phyloP scores from a whole-genome alignment of 176 grass and related monocot genomes.

The bread wheat (Triticum aestivum) region IWGSC_CS_RefSeq_v2.1 NC_057807.1:102745956-102746455 shows the following conservation, averaged over 20 bases:
- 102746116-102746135: not conserved
- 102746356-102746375: not conserved
- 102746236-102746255: not conserved
- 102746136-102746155: not conserved
- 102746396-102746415: not conserved
- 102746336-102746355: not conserved
- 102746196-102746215: not conserved
- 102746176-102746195: not conserved
- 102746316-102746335: not conserved
- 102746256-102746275: not conserved
- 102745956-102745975: not conserved
- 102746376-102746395: not conserved
- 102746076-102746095: not conserved
- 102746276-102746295: not conserved
- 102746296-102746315: not conserved
- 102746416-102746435: not conserved
- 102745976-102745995: not conserved
- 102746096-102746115: not conserved
- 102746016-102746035: not conserved
- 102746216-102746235: not conserved
- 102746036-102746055: not conserved
- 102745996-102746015: not conserved
- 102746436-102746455: not conserved
- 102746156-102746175: not conserved
- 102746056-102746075: not conserved